Evolutionary conservation across 78 protist genomes (phyloP), one percentile per base, ranked within the genome.

Genomic region (Protostelium mycophagum): DNA sequence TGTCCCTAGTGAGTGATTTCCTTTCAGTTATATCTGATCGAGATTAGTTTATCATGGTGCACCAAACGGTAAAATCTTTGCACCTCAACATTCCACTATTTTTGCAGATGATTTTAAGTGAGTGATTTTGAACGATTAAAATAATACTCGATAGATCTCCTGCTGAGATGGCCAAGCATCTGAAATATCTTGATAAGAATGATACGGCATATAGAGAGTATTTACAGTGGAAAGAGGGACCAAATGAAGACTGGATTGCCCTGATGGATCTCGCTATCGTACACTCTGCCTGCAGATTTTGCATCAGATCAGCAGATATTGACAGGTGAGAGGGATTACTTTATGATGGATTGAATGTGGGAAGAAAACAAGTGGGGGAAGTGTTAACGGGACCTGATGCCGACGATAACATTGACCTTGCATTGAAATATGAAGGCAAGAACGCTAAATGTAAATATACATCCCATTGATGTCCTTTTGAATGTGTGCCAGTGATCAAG

Each of bases 21-120:
- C 5, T 10, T 84, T 38, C 1, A 37, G 37, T 28, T 35, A 1
- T 84, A 38, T 86, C 10, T 90, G 89, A 9, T 38, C 91, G 0
- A 37, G 87, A 25, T 87, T 89, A 87, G 86, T 92, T 1, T 92
- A 92, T 36, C 86, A 90, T 38, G 95, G 95, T 16, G 95, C 95
- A 28, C 92, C 95, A 23, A 92, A 92, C 84, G 90, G 73, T 35
- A 37, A 37, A 34, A 86, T 88, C 36, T 92, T 90, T 85, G 88
- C 90, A 84, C 38, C 63, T 0, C 83, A 88, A 0, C 37, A 89
- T 38, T 87, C 92, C 1, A 90, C 35, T 25, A 88, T 93, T 0
- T 87, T 87, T 35, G 93, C 89, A 9, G 29, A 38, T 29, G 95
- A 92, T 87, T 92, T 86, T 28, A 10, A 38, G 9, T 5, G n/a